Conservation (phyloP, 495 filamentous ascomycete genomes). For the Annulohypoxylon moriforme region DNA sequence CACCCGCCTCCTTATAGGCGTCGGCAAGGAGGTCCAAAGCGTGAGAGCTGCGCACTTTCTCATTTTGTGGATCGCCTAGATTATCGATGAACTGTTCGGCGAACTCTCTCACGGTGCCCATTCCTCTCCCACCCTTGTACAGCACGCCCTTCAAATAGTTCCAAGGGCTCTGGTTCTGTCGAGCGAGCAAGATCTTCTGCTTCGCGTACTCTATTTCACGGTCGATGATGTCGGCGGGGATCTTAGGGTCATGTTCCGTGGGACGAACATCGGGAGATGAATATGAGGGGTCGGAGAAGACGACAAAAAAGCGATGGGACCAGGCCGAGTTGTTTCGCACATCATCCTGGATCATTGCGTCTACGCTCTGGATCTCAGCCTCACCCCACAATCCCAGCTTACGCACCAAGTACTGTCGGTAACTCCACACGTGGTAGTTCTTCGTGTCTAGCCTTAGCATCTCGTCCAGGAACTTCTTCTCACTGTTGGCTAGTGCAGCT, state of each 20-base stretch:
- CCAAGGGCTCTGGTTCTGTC: slow-evolving; percentile 95
- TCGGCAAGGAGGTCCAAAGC: slow-evolving; percentile 93
- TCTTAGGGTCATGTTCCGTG: slow-evolving; percentile 58
- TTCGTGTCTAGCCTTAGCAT: slow-evolving; percentile 92
- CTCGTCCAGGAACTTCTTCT: slow-evolving; percentile 76
- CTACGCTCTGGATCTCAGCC: slow-evolving; percentile 74
- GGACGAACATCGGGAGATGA: slow-evolving; percentile 60
- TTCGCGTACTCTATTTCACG: slow-evolving; percentile 79
- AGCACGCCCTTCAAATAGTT: slow-evolving; percentile 86
- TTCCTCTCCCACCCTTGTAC: slow-evolving; percentile 67
- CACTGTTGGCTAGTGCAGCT: slow-evolving; percentile 58
- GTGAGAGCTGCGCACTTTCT: slow-evolving; percentile 77
- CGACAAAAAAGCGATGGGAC: slow-evolving; percentile 93
- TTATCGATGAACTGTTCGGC: slow-evolving; percentile 70
- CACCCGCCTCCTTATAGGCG: slow-evolving; percentile 72
- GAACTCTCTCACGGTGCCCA: slow-evolving; percentile 72
- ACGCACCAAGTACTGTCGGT: slow-evolving; percentile 90
- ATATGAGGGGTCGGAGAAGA: slow-evolving; percentile 73
- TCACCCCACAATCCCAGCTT: slow-evolving; percentile 74
- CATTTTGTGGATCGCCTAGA: slow-evolving; percentile 54
- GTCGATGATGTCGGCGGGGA: slow-evolving; percentile 73
- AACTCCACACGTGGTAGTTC: slow-evolving; percentile 99
- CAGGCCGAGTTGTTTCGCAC: slow-evolving; percentile 96
- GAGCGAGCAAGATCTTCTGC: slow-evolving; percentile 76
- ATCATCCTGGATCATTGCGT: slow-evolving; percentile 76